These are phyloP conservation scores for Pichia scutulata DNA, from an alignment of 805 yeast species.

Conservation along the genomic window DNA sequence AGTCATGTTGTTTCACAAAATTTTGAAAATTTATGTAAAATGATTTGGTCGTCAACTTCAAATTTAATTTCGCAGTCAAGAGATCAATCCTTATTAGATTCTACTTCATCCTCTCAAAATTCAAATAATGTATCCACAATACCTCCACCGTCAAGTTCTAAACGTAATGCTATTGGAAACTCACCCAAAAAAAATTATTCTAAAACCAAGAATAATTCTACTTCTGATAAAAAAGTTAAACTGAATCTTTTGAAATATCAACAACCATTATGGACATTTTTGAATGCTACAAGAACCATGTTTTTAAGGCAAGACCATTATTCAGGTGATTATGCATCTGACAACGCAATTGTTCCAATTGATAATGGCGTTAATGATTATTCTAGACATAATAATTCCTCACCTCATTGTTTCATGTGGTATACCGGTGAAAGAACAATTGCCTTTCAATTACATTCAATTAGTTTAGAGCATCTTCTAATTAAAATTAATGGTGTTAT, in stretches of 20 bases:
- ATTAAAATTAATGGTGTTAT: constrained; percentile 56
- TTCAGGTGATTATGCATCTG: constrained; percentile 32
- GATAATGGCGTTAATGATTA: constrained; percentile 22
- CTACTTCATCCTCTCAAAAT: neutral
- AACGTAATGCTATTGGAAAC: neutral
- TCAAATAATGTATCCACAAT: neutral
- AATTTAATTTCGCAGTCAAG: neutral
- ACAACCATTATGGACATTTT: constrained; percentile 49
- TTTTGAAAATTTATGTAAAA: constrained; percentile 31
- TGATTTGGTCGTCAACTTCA: constrained; percentile 23
- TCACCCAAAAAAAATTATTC: neutral
- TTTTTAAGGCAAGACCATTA: constrained; percentile 36
- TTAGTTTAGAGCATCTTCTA: constrained; percentile 34
- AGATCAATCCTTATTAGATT: neutral
- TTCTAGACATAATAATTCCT: constrained; percentile 9
- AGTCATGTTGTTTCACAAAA: constrained; percentile 31
- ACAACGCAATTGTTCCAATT: constrained; percentile 32
- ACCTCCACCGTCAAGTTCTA: neutral
- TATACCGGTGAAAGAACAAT: constrained; percentile 46
- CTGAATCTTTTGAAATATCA: constrained; percentile 17
- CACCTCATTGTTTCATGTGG: constrained; percentile 35
- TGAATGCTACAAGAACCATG: constrained; percentile 45
- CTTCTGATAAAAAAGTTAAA: constrained; percentile 20
- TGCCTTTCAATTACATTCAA: constrained; percentile 42
- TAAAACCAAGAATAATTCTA: neutral